Evolutionary conservation across 2,329 filamentous ascomycete genomes (phyloP).

Genomic region (Metarhizium guizhouense): DNA sequence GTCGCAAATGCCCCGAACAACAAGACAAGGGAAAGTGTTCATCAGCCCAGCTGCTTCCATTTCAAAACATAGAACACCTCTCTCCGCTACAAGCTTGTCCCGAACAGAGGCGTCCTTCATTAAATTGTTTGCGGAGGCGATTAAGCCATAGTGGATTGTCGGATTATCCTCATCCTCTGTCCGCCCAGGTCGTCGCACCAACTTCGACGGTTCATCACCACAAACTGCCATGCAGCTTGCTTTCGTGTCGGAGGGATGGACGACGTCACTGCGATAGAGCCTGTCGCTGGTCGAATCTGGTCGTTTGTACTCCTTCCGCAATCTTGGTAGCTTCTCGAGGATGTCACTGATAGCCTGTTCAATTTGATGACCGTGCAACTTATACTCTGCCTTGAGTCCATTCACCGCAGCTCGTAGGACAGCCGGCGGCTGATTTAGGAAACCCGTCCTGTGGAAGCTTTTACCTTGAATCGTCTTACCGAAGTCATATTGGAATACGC

Average conservation of each 20-base stretch:
- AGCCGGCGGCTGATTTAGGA: conserved; percentile 10
- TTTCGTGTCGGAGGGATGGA: background rate
- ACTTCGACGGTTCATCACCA: background rate
- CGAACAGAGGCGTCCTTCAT: background rate
- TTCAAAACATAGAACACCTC: conserved; percentile 10
- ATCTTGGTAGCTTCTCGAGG: conserved; percentile 4
- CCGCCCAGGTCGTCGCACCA: background rate
- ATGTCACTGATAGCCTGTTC: background rate
- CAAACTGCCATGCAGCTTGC: background rate
- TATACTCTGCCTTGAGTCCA: background rate
- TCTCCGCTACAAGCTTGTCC: conserved; percentile 15
- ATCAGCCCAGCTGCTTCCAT: conserved; percentile 23
- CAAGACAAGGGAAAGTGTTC: conserved; percentile 20
- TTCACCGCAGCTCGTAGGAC: conserved; percentile 6
- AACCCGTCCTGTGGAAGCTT: conserved; percentile 4
- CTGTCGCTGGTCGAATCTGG: conserved; percentile 6
- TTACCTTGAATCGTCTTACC: conserved; percentile 11
- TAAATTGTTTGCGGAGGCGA: conserved; percentile 1
- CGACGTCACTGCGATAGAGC: background rate
- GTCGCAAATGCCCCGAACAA: conserved; percentile 26
- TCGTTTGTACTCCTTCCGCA: conserved; percentile 7
- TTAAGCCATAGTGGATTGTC: conserved; percentile 12
- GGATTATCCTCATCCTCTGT: conserved; percentile 5
- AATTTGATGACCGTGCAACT: conserved; percentile 8
- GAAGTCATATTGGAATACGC: conserved; percentile 16